phyloP scores from a whole-genome alignment of 257 asterid species.

The Solanum medicagineum region DNA sequence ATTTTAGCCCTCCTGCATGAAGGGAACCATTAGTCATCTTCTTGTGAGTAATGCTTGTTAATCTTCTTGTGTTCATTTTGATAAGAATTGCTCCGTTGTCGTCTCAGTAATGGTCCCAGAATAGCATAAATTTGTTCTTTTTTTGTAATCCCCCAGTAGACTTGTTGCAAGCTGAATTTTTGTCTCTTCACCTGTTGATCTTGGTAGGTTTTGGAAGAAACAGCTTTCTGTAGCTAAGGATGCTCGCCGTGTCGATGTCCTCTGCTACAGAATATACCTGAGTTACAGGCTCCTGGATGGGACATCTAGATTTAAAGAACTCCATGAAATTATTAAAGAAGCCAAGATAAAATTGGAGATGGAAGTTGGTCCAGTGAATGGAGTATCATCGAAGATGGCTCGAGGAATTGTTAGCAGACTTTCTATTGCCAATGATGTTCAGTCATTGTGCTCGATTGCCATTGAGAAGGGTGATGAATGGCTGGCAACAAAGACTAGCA shows the following conservation, averaged over 20 bases:
- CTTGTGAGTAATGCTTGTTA: background rate
- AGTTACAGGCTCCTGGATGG: conserved; percentile 77
- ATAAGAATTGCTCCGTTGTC: background rate
- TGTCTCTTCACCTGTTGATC: background rate
- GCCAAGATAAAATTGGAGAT: conserved; percentile 74
- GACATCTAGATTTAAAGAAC: conserved; percentile 64
- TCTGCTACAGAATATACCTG: conserved; percentile 66
- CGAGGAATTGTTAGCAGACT: conserved; percentile 86
- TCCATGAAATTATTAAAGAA: conserved; percentile 60
- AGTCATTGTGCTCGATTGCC: conserved; percentile 68
- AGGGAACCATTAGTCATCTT: background rate
- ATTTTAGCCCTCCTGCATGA: background rate
- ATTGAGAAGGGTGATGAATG: conserved; percentile 67
- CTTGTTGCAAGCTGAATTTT: background rate
- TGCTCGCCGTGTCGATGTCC: conserved; percentile 77
- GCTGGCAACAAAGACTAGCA: conserved; percentile 30
- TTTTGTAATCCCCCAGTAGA: background rate
- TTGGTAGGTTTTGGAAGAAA: conserved; percentile 78
- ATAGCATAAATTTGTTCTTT: background rate
- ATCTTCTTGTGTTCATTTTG: background rate
- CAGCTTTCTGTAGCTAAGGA: conserved; percentile 76
- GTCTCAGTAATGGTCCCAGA: background rate
- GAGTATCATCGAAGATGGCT: conserved; percentile 84
- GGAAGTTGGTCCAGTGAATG: conserved; percentile 79
- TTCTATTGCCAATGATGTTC: conserved; percentile 64